A percentile compares a stretch with the other conserved stretches of the same genome.
These are phyloP conservation scores for Trichosanthes truncata DNA, from an alignment of 306 rosid genomes.

Conservation along the genomic window DNA sequence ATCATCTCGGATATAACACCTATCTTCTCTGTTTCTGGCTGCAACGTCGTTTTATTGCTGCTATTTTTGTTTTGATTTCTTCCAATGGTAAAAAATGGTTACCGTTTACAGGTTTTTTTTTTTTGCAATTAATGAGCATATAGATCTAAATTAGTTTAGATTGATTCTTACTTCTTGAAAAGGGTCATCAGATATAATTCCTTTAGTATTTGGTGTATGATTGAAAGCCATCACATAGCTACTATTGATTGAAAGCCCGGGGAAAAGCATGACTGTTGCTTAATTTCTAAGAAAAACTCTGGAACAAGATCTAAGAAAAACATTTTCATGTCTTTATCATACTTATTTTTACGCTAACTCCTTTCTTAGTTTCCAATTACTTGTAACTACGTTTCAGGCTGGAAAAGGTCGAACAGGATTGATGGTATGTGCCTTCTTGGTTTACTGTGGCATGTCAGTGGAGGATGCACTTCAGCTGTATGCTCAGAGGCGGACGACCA, in stretches of 20 bases:
- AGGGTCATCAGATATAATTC: not conserved
- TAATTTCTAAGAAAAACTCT: not conserved
- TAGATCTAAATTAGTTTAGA: not conserved
- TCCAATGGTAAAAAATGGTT: not conserved
- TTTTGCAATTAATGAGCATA: not conserved
- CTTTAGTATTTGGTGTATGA: not conserved
- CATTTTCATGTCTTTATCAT: not conserved
- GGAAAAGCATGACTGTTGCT: not conserved
- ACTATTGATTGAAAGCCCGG: not conserved
- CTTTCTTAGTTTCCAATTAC: conserved; percentile 6
- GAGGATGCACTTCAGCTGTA: conserved; percentile 83
- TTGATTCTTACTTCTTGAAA: not conserved
- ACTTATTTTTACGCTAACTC: not conserved
- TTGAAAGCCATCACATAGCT: not conserved
- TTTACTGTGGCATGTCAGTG: conserved; percentile 68
- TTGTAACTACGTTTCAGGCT: conserved; percentile 46
- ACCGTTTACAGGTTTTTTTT: not conserved
- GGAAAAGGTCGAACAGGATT: conserved; percentile 97
- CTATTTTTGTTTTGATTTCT: not conserved
- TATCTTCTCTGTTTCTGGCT: not conserved
- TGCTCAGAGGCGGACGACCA: conserved; percentile 83
- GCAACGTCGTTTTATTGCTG: not conserved
- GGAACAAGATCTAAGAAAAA: not conserved
- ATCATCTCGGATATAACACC: too few species aligned
- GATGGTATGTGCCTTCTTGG: conserved; percentile 78